Evolutionary conservation across 2,329 filamentous ascomycete species (phyloP).

Genomic region (Phoma sp.): DNA sequence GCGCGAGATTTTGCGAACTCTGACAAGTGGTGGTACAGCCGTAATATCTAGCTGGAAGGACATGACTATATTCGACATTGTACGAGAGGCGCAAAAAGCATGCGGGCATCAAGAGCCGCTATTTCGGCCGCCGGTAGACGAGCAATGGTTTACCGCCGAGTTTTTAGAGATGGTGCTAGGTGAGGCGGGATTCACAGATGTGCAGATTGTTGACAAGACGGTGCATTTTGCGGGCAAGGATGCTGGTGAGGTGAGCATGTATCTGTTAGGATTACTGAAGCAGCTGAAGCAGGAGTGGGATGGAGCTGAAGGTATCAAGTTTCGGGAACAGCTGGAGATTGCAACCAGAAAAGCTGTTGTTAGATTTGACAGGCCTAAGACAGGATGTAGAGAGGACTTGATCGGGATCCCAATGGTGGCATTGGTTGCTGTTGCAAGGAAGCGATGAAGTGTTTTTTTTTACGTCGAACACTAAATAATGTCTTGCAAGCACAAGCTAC

Average conservation of each 20-base stretch:
- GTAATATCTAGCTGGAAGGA: slow-evolving; percentile 34
- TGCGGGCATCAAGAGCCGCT: slow-evolving; percentile 8
- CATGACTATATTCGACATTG: slow-evolving; percentile 1
- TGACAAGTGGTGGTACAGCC: slow-evolving; percentile 45
- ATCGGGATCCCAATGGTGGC: slow-evolving; percentile 3
- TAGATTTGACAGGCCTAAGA: background rate
- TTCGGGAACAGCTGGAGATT: background rate
- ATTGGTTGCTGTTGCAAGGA: background rate
- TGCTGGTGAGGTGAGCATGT: slow-evolving; percentile 5
- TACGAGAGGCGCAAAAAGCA: slow-evolving; percentile 12
- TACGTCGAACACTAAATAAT: too few species aligned
- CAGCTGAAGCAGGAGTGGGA: background rate
- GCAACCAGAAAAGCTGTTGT: background rate
- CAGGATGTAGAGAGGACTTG: background rate
- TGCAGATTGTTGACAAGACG: slow-evolving; percentile 8
- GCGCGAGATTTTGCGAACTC: slow-evolving; percentile 45
- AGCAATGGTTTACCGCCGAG: slow-evolving; percentile 17
- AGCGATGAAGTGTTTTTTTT: background rate
- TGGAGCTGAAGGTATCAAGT: background rate
- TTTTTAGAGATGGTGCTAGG: slow-evolving; percentile 10
- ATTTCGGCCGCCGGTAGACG: slow-evolving; percentile 20
- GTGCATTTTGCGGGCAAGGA: slow-evolving; percentile 17
- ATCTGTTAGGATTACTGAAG: slow-evolving; percentile 5
- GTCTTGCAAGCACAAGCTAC: too few species aligned
- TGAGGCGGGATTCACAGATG: slow-evolving; percentile 13